phyloP scores from a whole-genome alignment of 768 basidiomycete genomes.

The Tricholoma saponaceum region DNA sequence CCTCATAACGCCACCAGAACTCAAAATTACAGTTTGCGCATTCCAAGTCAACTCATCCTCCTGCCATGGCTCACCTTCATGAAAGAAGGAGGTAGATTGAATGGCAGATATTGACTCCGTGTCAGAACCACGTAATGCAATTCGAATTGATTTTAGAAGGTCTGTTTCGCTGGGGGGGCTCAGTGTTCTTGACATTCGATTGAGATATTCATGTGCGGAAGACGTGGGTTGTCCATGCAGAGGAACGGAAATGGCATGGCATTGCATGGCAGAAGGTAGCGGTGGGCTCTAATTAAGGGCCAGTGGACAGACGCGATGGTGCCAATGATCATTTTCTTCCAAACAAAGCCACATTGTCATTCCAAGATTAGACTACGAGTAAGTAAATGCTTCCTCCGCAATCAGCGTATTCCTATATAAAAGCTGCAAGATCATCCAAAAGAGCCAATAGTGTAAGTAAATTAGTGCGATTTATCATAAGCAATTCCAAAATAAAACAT shows the following conservation, averaged over 20 bases:
- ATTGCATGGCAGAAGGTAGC: slow-evolving; percentile 4
- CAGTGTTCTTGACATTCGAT: slow-evolving; percentile 20
- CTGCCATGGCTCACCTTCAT: slow-evolving; percentile 35
- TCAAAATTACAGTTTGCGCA: slow-evolving; percentile 55
- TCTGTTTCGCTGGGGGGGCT: slow-evolving; percentile 12
- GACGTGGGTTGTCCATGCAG: slow-evolving; percentile 40
- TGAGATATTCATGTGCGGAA: slow-evolving; percentile 40
- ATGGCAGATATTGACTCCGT: slow-evolving; percentile 37
- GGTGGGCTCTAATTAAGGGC: neutral
- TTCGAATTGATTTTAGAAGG: slow-evolving; percentile 54
- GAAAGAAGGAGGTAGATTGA: slow-evolving; percentile 37
- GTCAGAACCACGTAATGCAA: slow-evolving; percentile 54
- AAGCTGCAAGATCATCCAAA: slow-evolving; percentile 1
- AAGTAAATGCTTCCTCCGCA: neutral
- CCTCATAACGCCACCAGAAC: slow-evolving; percentile 61
- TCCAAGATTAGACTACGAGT: slow-evolving; percentile 5
- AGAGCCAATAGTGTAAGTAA: slow-evolving; percentile 1
- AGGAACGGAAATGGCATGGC: slow-evolving; percentile 30
- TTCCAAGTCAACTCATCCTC: slow-evolving; percentile 75
- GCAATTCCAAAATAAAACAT: neutral
- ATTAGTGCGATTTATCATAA: slow-evolving; percentile 4
- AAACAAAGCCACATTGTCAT: neutral
- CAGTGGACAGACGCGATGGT: neutral
- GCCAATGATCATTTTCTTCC: neutral
- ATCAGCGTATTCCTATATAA: neutral